Evolutionary conservation across 2,329 filamentous ascomycete genomes (phyloP).

Genomic region (Fusarium chaquense): DNA sequence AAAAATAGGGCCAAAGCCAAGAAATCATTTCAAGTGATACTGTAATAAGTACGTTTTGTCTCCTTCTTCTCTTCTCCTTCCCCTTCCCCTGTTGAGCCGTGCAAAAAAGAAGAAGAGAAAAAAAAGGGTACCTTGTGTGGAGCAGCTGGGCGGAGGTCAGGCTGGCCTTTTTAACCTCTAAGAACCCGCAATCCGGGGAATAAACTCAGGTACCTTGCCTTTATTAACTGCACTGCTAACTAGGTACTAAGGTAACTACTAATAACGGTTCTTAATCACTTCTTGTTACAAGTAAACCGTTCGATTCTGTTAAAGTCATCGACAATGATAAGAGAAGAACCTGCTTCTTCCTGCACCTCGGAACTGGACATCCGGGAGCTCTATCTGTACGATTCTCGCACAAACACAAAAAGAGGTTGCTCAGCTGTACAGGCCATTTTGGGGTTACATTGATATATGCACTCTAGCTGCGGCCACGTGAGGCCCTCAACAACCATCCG

Average conservation of each 20-base stretch:
- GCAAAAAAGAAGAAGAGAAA: background rate
- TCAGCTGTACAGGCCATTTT: constrained; percentile 33
- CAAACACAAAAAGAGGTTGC: constrained; percentile 1
- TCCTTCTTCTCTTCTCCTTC: constrained; percentile 1
- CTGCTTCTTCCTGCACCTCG: background rate
- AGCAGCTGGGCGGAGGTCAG: constrained; percentile 22
- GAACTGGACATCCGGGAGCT: background rate
- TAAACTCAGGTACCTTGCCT: background rate
- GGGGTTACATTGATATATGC: constrained; percentile 27
- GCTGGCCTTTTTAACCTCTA: constrained; percentile 14
- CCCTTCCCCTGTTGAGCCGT: constrained; percentile 20
- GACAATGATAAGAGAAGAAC: background rate
- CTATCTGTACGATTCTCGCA: background rate
- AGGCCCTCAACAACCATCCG: constrained; percentile 29
- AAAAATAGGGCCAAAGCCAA: constrained; percentile 34
- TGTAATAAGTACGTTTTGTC: constrained; percentile 8
- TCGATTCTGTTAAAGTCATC: no score
- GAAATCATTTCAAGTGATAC: constrained; percentile 38
- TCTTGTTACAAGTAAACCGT: background rate
- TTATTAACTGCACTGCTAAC: background rate
- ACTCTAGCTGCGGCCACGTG: constrained; percentile 33
- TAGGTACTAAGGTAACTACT: no score
- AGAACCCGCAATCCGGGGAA: constrained; percentile 1
- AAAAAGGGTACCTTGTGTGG: constrained; percentile 30
- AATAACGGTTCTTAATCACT: background rate